Conservation (phyloP, 1,284 basidiomycete species). For the Ustilago sp. region DNA sequence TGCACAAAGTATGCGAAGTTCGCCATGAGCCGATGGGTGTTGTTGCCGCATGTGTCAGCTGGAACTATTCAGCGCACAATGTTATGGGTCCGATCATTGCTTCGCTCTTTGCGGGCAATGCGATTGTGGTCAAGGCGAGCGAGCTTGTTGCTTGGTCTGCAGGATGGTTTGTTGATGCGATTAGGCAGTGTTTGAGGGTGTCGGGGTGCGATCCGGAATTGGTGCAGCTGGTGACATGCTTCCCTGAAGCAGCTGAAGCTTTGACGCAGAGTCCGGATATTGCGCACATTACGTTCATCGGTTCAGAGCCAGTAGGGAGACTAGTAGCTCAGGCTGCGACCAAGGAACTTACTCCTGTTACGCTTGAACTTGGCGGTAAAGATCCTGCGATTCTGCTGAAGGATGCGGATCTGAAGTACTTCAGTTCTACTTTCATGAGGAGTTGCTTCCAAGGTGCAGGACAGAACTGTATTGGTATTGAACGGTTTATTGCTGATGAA, state of each 20-base stretch:
- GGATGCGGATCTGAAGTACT: conserved; percentile 71
- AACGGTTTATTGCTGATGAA: conserved; percentile 86
- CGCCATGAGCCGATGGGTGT: conserved; percentile 93
- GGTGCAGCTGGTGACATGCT: conserved; percentile 77
- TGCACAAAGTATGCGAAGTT: conserved; percentile 83
- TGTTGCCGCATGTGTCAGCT: conserved; percentile 90
- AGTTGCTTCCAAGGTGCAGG: conserved; percentile 79
- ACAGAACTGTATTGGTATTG: conserved; percentile 92
- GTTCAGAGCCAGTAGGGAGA: conserved; percentile 87
- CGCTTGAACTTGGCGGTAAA: conserved; percentile 84
- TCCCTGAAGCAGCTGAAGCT: conserved; percentile 84
- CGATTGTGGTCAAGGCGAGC: conserved; percentile 85
- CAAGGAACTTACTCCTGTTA: conserved; percentile 85
- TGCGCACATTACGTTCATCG: conserved; percentile 84
- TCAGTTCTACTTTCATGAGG: conserved; percentile 71
- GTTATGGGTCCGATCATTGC: conserved; percentile 92
- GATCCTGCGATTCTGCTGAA: conserved; percentile 73
- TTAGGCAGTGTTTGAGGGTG: conserved; percentile 70
- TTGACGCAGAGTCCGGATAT: conserved; percentile 84
- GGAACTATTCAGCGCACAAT: conserved; percentile 83
- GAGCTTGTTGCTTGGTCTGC: conserved; percentile 66
- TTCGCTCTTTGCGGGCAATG: conserved; percentile 89
- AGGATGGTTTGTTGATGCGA: conserved; percentile 74
- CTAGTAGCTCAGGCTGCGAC: conserved; percentile 86
- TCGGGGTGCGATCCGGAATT: conserved; percentile 82